A percentile compares a stretch with the other conserved stretches of the same genome.
phyloP scores from a whole-genome alignment of 352 stramenopile species.

The Pythium aristosporum region DNA sequence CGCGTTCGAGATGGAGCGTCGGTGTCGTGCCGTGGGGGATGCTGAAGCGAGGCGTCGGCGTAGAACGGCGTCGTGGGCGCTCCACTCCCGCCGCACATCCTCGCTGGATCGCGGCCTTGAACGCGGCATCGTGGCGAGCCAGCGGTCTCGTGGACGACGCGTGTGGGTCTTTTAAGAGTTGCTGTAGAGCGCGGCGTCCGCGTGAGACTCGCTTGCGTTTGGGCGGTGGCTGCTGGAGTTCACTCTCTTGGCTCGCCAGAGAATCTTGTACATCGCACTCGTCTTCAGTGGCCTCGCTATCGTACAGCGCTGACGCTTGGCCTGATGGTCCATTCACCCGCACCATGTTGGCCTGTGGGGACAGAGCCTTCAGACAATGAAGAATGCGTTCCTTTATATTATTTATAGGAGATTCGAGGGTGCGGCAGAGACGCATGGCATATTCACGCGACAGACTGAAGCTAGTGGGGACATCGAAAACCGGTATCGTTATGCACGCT shows the following conservation, averaged over 20 bases:
- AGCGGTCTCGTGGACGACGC: background rate
- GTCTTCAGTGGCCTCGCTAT: background rate
- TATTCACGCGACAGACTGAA: too few species aligned
- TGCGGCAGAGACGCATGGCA: too few species aligned
- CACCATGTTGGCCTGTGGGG: too few species aligned
- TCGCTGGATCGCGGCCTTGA: slow-evolving; percentile 12
- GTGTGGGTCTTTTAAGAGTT: background rate
- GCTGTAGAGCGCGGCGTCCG: background rate
- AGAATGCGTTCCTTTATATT: too few species aligned
- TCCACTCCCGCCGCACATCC: background rate
- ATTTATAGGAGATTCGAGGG: too few species aligned
- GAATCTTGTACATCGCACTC: background rate
- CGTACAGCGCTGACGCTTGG: background rate
- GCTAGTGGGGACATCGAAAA: too few species aligned
- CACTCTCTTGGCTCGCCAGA: background rate
- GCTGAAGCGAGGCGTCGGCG: slow-evolving; percentile 12
- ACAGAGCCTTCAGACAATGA: too few species aligned
- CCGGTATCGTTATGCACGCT: too few species aligned
- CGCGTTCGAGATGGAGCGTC: slow-evolving; percentile 2
- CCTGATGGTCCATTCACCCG: too few species aligned
- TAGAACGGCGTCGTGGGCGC: background rate
- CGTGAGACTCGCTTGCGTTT: background rate
- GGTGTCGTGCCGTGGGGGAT: background rate
- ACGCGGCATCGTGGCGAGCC: slow-evolving; percentile 12
- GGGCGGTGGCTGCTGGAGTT: background rate